Percentiles rank a stretch among this genome's conserved stretches.
Conservation (phyloP, 805 yeast genomes). For the Maudiozyma serrabonitensis region DNA sequence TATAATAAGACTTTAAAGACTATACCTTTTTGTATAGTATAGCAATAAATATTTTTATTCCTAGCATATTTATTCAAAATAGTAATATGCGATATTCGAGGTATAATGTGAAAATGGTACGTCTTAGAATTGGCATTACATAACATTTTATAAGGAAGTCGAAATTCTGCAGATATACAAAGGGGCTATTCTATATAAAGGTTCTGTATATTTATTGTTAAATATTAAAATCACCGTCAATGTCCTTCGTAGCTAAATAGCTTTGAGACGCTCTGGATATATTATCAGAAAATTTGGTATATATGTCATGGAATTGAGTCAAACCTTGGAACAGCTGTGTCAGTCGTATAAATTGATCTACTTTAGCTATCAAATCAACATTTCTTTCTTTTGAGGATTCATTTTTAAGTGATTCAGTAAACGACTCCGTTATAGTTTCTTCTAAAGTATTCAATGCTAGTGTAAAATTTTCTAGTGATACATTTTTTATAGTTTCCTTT, state of each 20-base stretch:
- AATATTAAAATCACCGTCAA: constrained; percentile 11
- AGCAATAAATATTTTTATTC: neutral
- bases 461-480: constrained; percentile 28
- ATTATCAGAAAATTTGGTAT: constrained; percentile 38
- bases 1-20: neutral
- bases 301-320: constrained; percentile 40
- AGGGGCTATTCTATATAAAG: too few relatives aligned
- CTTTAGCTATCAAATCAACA: constrained; percentile 32
- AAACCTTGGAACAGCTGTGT: constrained; percentile 46
- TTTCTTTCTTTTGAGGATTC: constrained; percentile 20
- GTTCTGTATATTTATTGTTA: neutral
- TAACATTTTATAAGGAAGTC: too few relatives aligned
- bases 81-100: too few relatives aligned
- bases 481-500: constrained; percentile 10
- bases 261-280: constrained; percentile 31
- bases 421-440: constrained; percentile 36
- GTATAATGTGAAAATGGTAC: too few relatives aligned
- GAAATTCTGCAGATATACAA: too few relatives aligned
- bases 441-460: constrained; percentile 37
- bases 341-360: constrained; percentile 40
- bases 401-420: constrained; percentile 25
- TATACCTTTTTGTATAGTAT: neutral
- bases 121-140: too few relatives aligned
- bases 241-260: constrained; percentile 25
- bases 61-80: neutral